Conservation (phyloP, 2,329 filamentous ascomycete genomes). For the Basipetospora chlamydospora region DNA sequence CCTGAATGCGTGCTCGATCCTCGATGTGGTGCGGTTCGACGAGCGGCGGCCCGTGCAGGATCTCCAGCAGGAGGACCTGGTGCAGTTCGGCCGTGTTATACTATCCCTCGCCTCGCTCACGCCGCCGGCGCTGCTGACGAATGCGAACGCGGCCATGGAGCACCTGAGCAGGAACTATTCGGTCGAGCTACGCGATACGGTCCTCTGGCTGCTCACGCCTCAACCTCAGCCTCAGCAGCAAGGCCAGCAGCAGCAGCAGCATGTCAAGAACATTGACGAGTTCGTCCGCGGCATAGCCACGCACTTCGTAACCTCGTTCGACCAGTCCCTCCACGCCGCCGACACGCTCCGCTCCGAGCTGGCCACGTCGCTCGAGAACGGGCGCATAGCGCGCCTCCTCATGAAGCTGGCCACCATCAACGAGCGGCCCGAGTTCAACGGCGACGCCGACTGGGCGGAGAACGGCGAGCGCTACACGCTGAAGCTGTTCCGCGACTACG, state of each 20-base stretch:
- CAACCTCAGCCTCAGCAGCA: too few species aligned
- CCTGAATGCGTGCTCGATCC: constrained; percentile 72
- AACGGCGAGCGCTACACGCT: constrained; percentile 84
- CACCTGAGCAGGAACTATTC: constrained; percentile 66
- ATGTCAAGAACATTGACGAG: constrained; percentile 60
- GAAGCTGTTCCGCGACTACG: constrained; percentile 91
- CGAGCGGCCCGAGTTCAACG: constrained; percentile 74
- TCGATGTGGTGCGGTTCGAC: constrained; percentile 82
- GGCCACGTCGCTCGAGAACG: constrained; percentile 76
- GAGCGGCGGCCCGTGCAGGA: constrained; percentile 52
- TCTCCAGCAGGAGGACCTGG: constrained; percentile 75
- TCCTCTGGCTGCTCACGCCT: constrained; percentile 68
- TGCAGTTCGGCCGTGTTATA: constrained; percentile 71
- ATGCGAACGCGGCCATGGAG: constrained; percentile 58
- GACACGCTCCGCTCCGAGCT: constrained; percentile 63
- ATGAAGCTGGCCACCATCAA: constrained; percentile 77
- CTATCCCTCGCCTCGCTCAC: constrained; percentile 67
- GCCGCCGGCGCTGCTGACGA: constrained; percentile 35
- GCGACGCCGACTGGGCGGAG: constrained; percentile 72
- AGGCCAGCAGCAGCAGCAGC: constrained; percentile 36
- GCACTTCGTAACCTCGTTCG: constrained; percentile 61
- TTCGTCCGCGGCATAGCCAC: constrained; percentile 66
- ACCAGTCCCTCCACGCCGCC: constrained; percentile 63
- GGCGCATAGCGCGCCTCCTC: constrained; percentile 64
- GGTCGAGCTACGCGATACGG: constrained; percentile 59